phyloP scores from a whole-genome alignment of 2,329 filamentous ascomycete genomes.

The Trichoderma cornu-damae region DNA sequence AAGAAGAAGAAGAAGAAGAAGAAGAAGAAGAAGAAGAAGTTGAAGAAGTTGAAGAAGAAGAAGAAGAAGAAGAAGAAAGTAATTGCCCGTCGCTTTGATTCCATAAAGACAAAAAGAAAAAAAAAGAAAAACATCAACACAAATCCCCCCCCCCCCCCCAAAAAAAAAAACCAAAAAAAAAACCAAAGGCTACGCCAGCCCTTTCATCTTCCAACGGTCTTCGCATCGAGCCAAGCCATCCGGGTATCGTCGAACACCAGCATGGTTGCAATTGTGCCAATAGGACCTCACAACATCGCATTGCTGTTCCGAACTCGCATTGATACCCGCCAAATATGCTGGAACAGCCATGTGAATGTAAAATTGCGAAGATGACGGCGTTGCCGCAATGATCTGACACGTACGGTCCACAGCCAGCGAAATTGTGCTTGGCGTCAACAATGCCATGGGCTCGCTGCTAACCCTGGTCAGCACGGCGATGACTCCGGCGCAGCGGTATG shows the following conservation, averaged over 20 bases:
- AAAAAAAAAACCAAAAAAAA: not conserved
- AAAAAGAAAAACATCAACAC: not conserved
- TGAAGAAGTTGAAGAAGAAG: no score
- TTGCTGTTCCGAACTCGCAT: conserved; percentile 30
- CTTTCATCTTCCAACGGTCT: conserved; percentile 29
- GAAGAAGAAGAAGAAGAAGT: no score
- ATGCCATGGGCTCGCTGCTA: not conserved
- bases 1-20: no score
- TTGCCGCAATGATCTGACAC: conserved; percentile 32
- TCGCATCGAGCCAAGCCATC: conserved; percentile 31
- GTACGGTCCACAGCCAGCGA: conserved; percentile 32
- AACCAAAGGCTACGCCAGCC: not conserved
- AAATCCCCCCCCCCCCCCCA: not conserved
- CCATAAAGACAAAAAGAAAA: not conserved
- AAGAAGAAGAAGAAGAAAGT: no score
- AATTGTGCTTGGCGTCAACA: conserved; percentile 21
- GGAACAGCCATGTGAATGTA: conserved; percentile 38
- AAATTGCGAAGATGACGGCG: conserved; percentile 32
- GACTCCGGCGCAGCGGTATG: conserved; percentile 34
- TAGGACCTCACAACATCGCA: conserved; percentile 34
- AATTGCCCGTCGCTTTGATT: not conserved
- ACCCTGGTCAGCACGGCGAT: conserved; percentile 29
- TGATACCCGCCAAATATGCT: conserved; percentile 35
- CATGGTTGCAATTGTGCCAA: conserved; percentile 36
- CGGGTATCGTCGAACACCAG: conserved; percentile 35